Evolutionary conservation across 352 stramenopile genomes (phyloP).

Genomic region (Phytophthora sojae): DNA sequence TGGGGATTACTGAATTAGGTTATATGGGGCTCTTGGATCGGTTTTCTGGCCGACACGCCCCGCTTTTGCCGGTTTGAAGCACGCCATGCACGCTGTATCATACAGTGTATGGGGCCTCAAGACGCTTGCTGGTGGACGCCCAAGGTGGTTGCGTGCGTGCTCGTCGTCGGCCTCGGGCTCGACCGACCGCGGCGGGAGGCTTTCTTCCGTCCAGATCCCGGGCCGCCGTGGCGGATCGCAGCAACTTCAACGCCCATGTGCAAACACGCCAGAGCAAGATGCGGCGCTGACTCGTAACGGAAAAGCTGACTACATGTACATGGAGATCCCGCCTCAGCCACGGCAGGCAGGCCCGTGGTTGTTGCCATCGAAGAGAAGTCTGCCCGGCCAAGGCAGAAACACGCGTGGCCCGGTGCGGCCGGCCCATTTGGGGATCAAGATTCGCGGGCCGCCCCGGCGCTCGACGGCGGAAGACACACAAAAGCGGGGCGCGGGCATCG

Average conservation of each 20-base stretch:
- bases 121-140: too few species aligned
- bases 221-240: background rate
- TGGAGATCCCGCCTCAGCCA: too few species aligned
- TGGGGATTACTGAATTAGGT: slow-evolving; percentile 27
- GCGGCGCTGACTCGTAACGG: slow-evolving; percentile 14
- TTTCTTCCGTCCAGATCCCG: slow-evolving; percentile 7
- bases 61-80: slow-evolving; percentile 6
- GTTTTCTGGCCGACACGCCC: background rate
- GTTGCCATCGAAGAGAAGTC: background rate
- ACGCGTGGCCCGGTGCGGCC: slow-evolving; percentile 14
- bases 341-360: too few species aligned
- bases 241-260: slow-evolving; percentile 18
- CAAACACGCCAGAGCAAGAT: slow-evolving; percentile 11
- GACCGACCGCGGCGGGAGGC: background rate
- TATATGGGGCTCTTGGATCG: background rate
- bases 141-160: slow-evolving; percentile 24
- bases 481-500: slow-evolving; percentile 15
- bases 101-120: background rate
- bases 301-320: slow-evolving; percentile 6
- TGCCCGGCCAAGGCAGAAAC: slow-evolving; percentile 15
- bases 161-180: background rate
- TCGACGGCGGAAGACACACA: slow-evolving; percentile 33
- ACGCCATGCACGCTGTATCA: slow-evolving; percentile 1
- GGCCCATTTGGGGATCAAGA: background rate
- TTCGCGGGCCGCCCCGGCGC: slow-evolving; percentile 11